These are phyloP conservation scores for Licmophora abbreviata DNA, from an alignment of 108 stramenopile genomes.

Conservation along the genomic window DNA sequence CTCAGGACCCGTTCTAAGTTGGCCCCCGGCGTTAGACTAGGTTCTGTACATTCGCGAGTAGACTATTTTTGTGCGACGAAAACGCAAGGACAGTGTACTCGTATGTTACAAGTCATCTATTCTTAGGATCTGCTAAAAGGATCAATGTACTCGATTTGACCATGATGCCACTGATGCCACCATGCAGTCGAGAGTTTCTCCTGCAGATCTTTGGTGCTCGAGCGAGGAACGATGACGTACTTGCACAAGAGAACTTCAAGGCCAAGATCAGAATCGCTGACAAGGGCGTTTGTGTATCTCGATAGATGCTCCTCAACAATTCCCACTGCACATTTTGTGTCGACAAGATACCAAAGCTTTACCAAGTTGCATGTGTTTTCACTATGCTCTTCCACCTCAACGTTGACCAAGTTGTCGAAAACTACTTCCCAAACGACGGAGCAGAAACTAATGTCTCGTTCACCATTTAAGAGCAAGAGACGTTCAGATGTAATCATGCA, in stretches of 20 bases:
- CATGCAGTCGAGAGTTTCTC: neutral
- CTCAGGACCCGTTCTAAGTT: no score
- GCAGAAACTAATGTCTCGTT: conserved; percentile 30
- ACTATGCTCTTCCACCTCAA: conserved; percentile 11
- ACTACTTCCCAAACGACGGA: conserved; percentile 44
- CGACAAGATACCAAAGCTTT: conserved; percentile 4
- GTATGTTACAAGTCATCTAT: no score
- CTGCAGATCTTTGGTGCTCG: neutral
- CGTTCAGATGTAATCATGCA: conserved; percentile 48
- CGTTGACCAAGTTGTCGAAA: conserved; percentile 28
- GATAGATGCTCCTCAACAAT: neutral
- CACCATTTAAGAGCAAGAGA: conserved; percentile 34
- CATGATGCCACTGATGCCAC: no score
- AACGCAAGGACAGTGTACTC: no score
- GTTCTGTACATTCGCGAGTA: no score
- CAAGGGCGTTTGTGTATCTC: neutral
- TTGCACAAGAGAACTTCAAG: conserved; percentile 3
- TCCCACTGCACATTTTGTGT: neutral
- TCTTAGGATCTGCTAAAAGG: no score
- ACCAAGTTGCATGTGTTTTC: neutral
- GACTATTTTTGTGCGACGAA: no score
- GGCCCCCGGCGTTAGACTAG: no score
- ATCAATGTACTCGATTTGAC: no score
- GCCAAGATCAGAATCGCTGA: neutral
- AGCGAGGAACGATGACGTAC: conserved; percentile 1